A percentile compares a stretch with the other conserved stretches of the same genome.
Conservation (phyloP, 768 basidiomycete species). For the Neoboletus magnificus region DNA sequence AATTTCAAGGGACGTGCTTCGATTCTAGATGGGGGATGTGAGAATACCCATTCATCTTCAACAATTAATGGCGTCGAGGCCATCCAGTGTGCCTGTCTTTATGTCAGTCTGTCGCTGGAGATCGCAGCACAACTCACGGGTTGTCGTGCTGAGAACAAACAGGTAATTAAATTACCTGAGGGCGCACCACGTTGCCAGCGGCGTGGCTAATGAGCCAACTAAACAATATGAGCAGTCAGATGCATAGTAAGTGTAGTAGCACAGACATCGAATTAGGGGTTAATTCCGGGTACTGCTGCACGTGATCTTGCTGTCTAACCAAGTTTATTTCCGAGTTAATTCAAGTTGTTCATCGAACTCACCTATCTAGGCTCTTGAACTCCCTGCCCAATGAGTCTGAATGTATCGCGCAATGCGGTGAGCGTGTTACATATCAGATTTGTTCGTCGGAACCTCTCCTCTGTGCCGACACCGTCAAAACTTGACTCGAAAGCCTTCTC, state of each 20-base stretch:
- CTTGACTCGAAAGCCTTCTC: slow-evolving; percentile 41
- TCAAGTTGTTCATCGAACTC: background rate
- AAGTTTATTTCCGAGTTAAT: too few species aligned
- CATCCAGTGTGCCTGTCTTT: background rate
- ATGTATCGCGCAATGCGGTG: slow-evolving; percentile 15
- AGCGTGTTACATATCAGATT: slow-evolving; percentile 9
- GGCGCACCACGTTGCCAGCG: background rate
- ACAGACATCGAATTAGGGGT: background rate
- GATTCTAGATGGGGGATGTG: too few species aligned
- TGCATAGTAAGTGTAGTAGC: too few species aligned
- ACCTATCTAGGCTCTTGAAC: background rate
- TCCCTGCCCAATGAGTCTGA: slow-evolving; percentile 16
- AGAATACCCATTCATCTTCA: background rate
- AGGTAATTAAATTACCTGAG: too few species aligned
- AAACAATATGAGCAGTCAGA: background rate
- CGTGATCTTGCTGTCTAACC: background rate
- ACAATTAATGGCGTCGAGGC: background rate
- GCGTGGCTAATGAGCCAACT: background rate
- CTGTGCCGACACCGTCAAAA: slow-evolving; percentile 1
- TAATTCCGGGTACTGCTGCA: background rate
- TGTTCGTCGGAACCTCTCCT: slow-evolving; percentile 15
- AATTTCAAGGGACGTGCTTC: background rate
- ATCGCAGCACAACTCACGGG: background rate
- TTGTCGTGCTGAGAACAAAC: too few species aligned
- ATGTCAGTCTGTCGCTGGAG: background rate